A percentile compares a stretch with the other conserved stretches of the same genome.
Conservation (phyloP, 805 yeast genomes). For the Ogataea zsoltii region DNA sequence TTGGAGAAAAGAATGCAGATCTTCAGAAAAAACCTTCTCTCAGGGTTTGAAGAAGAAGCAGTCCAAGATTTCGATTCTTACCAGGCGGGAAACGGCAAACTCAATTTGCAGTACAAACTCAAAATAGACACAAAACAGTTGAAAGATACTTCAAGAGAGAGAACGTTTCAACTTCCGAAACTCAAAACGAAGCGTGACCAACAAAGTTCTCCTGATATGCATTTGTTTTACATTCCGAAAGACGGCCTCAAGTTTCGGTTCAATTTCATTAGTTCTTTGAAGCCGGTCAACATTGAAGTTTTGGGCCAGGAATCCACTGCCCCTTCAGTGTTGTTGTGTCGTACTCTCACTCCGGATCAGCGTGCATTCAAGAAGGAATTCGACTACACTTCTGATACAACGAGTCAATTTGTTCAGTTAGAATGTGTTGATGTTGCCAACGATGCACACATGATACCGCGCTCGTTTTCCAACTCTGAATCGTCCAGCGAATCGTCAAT, state of each 20-base stretch:
- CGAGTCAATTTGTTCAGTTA: conserved; percentile 38
- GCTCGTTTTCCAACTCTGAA: conserved; percentile 40
- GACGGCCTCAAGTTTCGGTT: conserved; percentile 31
- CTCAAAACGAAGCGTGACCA: conserved; percentile 18
- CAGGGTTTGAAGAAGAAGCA: conserved; percentile 57
- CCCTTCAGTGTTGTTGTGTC: conserved; percentile 33
- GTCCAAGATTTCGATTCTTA: conserved; percentile 30
- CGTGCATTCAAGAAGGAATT: conserved; percentile 24
- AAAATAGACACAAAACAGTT: conserved; percentile 36
- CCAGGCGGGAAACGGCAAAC: conserved; percentile 19
- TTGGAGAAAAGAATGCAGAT: conserved; percentile 58
- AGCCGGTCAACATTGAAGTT: conserved; percentile 28
- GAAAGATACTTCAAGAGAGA: conserved; percentile 32
- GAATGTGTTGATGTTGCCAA: conserved; percentile 48
- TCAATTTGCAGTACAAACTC: conserved; percentile 23
- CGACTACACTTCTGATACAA: conserved; percentile 41
- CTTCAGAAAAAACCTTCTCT: conserved; percentile 45
- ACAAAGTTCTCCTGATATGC: conserved; percentile 32
- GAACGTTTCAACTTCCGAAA: conserved; percentile 31
- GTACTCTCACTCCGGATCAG: conserved; percentile 22
- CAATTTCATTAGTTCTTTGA: conserved; percentile 33
- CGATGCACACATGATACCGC: conserved; percentile 48
- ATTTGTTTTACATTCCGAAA: conserved; percentile 35
- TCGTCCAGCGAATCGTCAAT: conserved; percentile 53
- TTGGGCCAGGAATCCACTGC: conserved; percentile 22